Conservation (phyloP, 2,329 filamentous ascomycete species). For the Xylariaceae sp. region DNA sequence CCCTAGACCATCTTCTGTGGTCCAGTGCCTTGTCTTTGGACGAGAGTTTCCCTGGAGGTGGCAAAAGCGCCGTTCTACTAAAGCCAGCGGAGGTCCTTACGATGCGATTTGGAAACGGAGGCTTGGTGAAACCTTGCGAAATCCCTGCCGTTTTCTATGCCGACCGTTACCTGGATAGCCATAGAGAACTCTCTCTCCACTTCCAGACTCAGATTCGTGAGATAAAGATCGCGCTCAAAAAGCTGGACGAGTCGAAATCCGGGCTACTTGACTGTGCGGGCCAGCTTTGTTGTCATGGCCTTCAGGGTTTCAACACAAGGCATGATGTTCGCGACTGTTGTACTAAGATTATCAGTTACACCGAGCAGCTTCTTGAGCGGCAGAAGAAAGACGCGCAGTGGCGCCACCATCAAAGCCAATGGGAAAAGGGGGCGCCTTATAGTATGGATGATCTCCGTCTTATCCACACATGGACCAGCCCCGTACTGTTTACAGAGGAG, state of each 20-base stretch:
- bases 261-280: slow-evolving; percentile 21
- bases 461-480: slow-evolving; percentile 38
- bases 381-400: slow-evolving; percentile 28
- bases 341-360: slow-evolving; percentile 23
- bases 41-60: slow-evolving; percentile 31
- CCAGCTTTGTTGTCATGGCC: slow-evolving; percentile 19
- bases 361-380: slow-evolving; percentile 22
- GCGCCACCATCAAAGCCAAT: slow-evolving; percentile 24
- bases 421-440: slow-evolving; percentile 19
- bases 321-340: slow-evolving; percentile 28
- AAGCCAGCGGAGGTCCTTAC: slow-evolving; percentile 47
- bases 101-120: slow-evolving; percentile 41
- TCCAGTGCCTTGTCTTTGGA: slow-evolving; percentile 37
- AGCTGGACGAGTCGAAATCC: slow-evolving; percentile 19
- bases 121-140: slow-evolving; percentile 41
- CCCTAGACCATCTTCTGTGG: slow-evolving; percentile 47
- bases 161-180: slow-evolving; percentile 46
- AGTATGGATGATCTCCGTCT: slow-evolving; percentile 29
- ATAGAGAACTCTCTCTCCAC: slow-evolving; percentile 42
- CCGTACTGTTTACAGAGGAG: slow-evolving; percentile 34
- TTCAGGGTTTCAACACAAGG: slow-evolving; percentile 20
- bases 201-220: slow-evolving; percentile 37
- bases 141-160: slow-evolving; percentile 49
- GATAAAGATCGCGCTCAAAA: slow-evolving; percentile 24
- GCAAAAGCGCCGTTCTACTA: slow-evolving; percentile 41